These are phyloP conservation scores for Ceraceosorus guamensis DNA, from an alignment of 1,284 basidiomycete species.

Conservation along the genomic window DNA sequence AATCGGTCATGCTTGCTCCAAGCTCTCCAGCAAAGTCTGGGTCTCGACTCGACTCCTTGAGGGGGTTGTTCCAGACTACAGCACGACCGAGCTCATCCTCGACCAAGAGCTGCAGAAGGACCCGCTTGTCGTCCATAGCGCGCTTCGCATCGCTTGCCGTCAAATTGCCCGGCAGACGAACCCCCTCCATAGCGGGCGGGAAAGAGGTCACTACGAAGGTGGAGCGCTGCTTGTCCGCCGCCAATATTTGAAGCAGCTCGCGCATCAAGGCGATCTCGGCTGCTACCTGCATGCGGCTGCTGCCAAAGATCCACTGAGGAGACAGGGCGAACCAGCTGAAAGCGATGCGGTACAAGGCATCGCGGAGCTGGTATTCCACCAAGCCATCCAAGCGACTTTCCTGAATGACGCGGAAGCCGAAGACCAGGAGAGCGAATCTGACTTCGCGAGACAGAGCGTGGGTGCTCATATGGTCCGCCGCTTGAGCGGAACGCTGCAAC, in stretches of 20 bases:
- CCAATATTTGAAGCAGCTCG: slow-evolving; percentile 72
- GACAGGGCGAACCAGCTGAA: slow-evolving; percentile 73
- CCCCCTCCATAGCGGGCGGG: slow-evolving; percentile 21
- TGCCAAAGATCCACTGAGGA: slow-evolving; percentile 77
- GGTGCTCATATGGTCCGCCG: slow-evolving; percentile 58
- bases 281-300: slow-evolving; percentile 78
- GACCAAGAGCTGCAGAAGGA: slow-evolving; percentile 64
- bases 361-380: slow-evolving; percentile 71
- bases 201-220: slow-evolving; percentile 28
- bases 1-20: slow-evolving; percentile 55
- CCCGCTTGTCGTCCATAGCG: slow-evolving; percentile 20
- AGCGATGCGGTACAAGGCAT: slow-evolving; percentile 69
- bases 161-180: slow-evolving; percentile 23
- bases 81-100: slow-evolving; percentile 84
- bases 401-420: slow-evolving; percentile 85
- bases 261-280: slow-evolving; percentile 79
- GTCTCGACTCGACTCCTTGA: slow-evolving; percentile 66
- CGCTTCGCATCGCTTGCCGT: slow-evolving; percentile 23
- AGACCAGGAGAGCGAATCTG: slow-evolving; percentile 78
- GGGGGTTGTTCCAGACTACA: slow-evolving; percentile 83
- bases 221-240: slow-evolving; percentile 63
- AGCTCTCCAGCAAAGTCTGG: slow-evolving; percentile 30
- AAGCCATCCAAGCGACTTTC: slow-evolving; percentile 77
- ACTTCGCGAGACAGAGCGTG: slow-evolving; percentile 85
- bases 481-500: slow-evolving; percentile 57